Conservation (phyloP, 179 eudicot species). For the Silene coronaria region DNA sequence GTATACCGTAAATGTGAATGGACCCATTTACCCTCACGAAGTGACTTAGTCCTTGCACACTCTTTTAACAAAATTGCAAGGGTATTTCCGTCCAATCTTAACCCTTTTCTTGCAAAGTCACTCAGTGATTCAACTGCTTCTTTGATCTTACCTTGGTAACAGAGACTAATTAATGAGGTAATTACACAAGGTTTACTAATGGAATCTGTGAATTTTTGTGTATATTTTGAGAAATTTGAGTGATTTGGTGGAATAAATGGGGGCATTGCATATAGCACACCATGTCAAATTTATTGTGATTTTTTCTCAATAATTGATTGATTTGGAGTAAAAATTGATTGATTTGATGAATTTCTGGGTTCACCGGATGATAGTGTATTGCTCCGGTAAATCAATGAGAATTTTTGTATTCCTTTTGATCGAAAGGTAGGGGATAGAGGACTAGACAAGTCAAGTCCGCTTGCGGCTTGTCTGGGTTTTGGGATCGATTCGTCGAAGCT, state of each 20-base stretch:
- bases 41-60: conserved; percentile 46
- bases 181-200: conserved; percentile 33
- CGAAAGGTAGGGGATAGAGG: too few relatives aligned
- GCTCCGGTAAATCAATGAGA: too few relatives aligned
- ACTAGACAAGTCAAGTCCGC: too few relatives aligned
- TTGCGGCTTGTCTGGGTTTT: too few relatives aligned
- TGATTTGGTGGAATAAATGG: conserved; percentile 21
- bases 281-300: conserved; percentile 20
- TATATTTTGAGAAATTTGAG: conserved; percentile 17
- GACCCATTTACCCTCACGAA: conserved; percentile 61
- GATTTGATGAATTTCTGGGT: background rate
- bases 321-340: too few relatives aligned
- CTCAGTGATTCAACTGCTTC: conserved; percentile 45
- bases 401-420: too few relatives aligned
- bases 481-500: too few relatives aligned
- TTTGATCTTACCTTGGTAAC: conserved; percentile 44
- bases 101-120: conserved; percentile 37
- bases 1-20: conserved; percentile 58
- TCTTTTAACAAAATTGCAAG: conserved; percentile 37
- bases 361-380: background rate
- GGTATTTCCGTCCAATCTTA: conserved; percentile 43
- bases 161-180: conserved; percentile 39
- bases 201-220: conserved; percentile 18
- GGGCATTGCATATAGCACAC: conserved; percentile 28
- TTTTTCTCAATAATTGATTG: background rate